Base-by-base conservation (phyloP, 2,329 filamentous ascomycete genomes). In the Hortaea werneckii region DNA sequence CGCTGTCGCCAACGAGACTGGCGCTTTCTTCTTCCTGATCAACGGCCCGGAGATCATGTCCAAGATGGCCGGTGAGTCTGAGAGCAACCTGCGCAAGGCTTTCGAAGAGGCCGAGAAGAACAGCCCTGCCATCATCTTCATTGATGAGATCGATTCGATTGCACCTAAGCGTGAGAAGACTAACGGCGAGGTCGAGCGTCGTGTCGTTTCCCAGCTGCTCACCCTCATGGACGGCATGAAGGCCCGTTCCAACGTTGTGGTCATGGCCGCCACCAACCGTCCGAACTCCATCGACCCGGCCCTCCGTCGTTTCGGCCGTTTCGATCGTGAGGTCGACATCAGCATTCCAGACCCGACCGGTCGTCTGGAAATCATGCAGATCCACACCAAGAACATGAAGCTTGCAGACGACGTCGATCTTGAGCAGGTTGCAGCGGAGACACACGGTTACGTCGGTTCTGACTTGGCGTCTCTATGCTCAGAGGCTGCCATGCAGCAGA, bases 371-470 rank as follows among this genome's bases (percentile, higher is more conserved):
- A 96, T 98, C 64, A 82, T 98, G 50, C 87, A 94, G 71, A 98
- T 98, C 58, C 92, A 98, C 79, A 98, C 92, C 70, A 98, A 98
- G 84, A 98, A 98, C 80, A 98, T 98, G 92, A 98, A 98, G 78
- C 80, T 98, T 51, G 88, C 72, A 49, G 92, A 96, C 48, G 92
- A 96, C 59, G 92, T 98, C 51, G 92, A 98, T 62, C 80, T 98
- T 39, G 90, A 95, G 75, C 83, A 88, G 62, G 95, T 98, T 62
- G 92, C 92, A 45, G 81, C 92, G 29, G 92, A 98, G 76, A 98
- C 92, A 40, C 92, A 98, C 75, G 92, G 92, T 73, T 98, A 96
- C 61, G 92, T 98, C 56, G 92, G 92, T 75, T 96, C 92, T 29
- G 92, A 98, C 83, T 77, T 98, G 67, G 92, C 92, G 49, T 94